phyloP scores from a whole-genome alignment of 495 filamentous ascomycete species.

The Aspergillus homomorphus region DNA sequence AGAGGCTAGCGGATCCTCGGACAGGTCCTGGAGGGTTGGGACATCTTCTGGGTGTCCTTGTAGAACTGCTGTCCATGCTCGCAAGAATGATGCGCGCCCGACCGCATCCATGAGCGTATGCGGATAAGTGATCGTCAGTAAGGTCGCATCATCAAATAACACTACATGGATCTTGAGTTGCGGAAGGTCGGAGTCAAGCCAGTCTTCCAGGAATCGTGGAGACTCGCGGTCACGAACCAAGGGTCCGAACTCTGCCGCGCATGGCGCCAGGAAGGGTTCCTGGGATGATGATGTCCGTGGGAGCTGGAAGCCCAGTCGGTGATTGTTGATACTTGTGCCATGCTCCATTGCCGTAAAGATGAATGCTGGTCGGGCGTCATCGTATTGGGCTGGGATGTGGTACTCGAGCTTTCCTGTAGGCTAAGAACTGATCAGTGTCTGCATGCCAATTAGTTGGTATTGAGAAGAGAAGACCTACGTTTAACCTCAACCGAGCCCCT shows the following conservation, averaged over 20 bases:
- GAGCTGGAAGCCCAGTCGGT: constrained; percentile 31
- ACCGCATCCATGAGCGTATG: constrained; percentile 48
- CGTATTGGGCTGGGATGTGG: constrained; percentile 40
- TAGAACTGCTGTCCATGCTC: constrained; percentile 24
- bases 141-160: constrained; percentile 44
- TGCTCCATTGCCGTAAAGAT: constrained; percentile 20
- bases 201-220: constrained; percentile 34
- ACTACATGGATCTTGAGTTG: constrained; percentile 47
- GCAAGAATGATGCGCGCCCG: constrained; percentile 24
- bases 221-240: constrained; percentile 23
- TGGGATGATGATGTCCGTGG: constrained; percentile 19
- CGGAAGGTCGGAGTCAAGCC: constrained; percentile 43
- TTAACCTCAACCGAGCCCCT: constrained; percentile 40
- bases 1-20: constrained; percentile 9
- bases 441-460: too few species aligned
- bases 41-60: constrained; percentile 13
- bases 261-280: constrained; percentile 14
- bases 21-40: constrained; percentile 7
- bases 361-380: constrained; percentile 27
- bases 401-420: constrained; percentile 34
- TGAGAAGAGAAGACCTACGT: not conserved
- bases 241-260: constrained; percentile 21
- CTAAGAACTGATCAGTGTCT: constrained; percentile 5
- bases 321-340: too few species aligned
- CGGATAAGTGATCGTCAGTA: constrained; percentile 41